Percentiles rank a stretch among this genome's conserved stretches.
phyloP scores from a whole-genome alignment of 805 yeast genomes.

The Teunomyces gatunensis region DNA sequence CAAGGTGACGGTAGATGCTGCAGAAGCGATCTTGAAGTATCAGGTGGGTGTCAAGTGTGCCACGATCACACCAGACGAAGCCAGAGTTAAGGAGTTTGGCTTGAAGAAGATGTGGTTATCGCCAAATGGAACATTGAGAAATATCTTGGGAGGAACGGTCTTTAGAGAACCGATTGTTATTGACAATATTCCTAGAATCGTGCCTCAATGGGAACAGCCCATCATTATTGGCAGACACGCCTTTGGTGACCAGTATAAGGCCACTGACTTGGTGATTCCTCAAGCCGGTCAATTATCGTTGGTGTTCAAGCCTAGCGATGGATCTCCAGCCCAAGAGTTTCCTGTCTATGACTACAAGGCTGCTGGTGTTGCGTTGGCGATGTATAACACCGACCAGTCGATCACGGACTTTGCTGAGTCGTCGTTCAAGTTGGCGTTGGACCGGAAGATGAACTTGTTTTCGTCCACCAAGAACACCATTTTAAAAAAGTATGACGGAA shows the following conservation, averaged over 20 bases:
- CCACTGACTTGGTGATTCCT: constrained; percentile 68
- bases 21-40: constrained; percentile 67
- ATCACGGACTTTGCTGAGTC: constrained; percentile 77
- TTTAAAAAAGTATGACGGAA: constrained; percentile 77
- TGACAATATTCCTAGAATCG: constrained; percentile 71
- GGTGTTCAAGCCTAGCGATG: constrained; percentile 62
- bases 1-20: constrained; percentile 74
- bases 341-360: constrained; percentile 63
- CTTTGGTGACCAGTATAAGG: constrained; percentile 81
- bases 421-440: constrained; percentile 71
- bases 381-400: constrained; percentile 82
- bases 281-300: constrained; percentile 66
- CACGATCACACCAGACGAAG: constrained; percentile 82
- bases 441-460: constrained; percentile 61
- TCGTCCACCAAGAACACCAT: constrained; percentile 79
- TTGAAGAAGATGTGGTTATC: constrained; percentile 83
- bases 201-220: constrained; percentile 80
- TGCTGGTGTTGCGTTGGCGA: constrained; percentile 74
- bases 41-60: constrained; percentile 87
- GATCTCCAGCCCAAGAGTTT: constrained; percentile 45
- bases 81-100: constrained; percentile 69
- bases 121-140: constrained; percentile 82
- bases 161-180: constrained; percentile 83
- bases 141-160: constrained; percentile 78
- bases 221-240: constrained; percentile 86